Conservation (phyloP, 768 basidiomycete species). For the Lanmaoa rubissima region DNA sequence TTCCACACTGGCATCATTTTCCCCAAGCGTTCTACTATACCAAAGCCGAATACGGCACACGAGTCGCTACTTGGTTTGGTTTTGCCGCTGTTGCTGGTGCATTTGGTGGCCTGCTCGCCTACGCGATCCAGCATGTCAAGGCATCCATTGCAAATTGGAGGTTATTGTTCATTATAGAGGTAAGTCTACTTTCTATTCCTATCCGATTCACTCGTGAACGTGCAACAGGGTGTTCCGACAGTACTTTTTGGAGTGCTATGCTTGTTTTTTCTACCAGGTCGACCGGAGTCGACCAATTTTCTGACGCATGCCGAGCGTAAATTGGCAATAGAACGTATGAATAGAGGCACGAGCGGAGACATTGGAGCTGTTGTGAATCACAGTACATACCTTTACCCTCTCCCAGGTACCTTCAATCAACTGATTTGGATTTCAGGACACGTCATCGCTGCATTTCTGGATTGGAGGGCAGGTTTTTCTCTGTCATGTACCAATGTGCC, state of each 20-base stretch:
- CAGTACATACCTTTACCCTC: slow-evolving; percentile 21
- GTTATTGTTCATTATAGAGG: slow-evolving; percentile 31
- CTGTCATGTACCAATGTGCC: not conserved
- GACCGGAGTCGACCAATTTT: slow-evolving; percentile 35
- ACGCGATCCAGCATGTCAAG: slow-evolving; percentile 45
- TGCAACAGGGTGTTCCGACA: slow-evolving; percentile 55
- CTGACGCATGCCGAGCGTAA: slow-evolving; percentile 34
- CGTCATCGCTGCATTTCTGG: slow-evolving; percentile 42
- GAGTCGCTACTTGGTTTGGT: slow-evolving; percentile 51
- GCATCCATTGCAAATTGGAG: slow-evolving; percentile 43
- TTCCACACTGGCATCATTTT: slow-evolving; percentile 14
- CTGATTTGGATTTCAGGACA: slow-evolving; percentile 33
- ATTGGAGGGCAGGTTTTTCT: slow-evolving; percentile 39
- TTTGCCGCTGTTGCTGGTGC: slow-evolving; percentile 58
- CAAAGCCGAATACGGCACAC: slow-evolving; percentile 44
- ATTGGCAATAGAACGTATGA: slow-evolving; percentile 34
- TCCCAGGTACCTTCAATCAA: not conserved
- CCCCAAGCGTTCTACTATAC: slow-evolving; percentile 48
- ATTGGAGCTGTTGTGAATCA: slow-evolving; percentile 41
- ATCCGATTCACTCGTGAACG: not conserved
- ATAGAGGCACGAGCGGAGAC: slow-evolving; percentile 43
- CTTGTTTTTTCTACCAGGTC: slow-evolving; percentile 30
- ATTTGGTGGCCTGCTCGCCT: slow-evolving; percentile 56
- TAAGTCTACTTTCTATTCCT: not conserved
- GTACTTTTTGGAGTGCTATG: slow-evolving; percentile 28